phyloP scores from a whole-genome alignment of 805 yeast species.

The Yamadazyma scolyti region DNA sequence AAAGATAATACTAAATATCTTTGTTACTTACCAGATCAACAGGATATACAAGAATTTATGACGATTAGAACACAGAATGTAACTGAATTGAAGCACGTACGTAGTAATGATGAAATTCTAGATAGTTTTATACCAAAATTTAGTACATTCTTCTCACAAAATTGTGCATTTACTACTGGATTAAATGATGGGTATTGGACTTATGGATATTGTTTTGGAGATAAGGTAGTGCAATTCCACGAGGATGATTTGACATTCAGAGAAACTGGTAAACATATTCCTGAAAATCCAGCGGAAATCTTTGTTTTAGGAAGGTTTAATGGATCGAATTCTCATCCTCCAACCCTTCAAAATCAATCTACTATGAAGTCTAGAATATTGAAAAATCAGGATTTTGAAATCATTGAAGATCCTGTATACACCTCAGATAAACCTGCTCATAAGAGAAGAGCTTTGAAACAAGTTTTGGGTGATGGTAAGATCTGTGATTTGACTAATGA shows the following conservation, averaged over 20 bases:
- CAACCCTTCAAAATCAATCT: constrained; percentile 19
- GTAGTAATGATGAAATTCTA: constrained; percentile 11
- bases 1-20: no score
- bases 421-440: constrained; percentile 15
- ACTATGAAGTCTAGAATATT: constrained; percentile 13
- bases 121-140: constrained; percentile 1
- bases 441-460: constrained; percentile 37
- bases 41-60: no score
- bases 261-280: constrained; percentile 24
- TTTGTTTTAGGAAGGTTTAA: constrained; percentile 36
- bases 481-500: constrained; percentile 55
- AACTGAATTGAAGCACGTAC: neutral
- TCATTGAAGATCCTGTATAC: constrained; percentile 19
- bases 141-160: constrained; percentile 15
- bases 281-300: constrained; percentile 27
- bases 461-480: constrained; percentile 43
- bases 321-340: constrained; percentile 12
- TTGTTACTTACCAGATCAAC: no score
- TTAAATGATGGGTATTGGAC: constrained; percentile 50
- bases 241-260: constrained; percentile 20
- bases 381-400: constrained; percentile 19
- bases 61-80: no score
- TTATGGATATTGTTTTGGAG: constrained; percentile 48
- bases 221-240: constrained; percentile 48
- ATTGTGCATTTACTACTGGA: constrained; percentile 22